A percentile compares a stretch with the other conserved stretches of the same genome.
phyloP scores from a whole-genome alignment of 306 rosid species.

The Biancaea sappan region DNA sequence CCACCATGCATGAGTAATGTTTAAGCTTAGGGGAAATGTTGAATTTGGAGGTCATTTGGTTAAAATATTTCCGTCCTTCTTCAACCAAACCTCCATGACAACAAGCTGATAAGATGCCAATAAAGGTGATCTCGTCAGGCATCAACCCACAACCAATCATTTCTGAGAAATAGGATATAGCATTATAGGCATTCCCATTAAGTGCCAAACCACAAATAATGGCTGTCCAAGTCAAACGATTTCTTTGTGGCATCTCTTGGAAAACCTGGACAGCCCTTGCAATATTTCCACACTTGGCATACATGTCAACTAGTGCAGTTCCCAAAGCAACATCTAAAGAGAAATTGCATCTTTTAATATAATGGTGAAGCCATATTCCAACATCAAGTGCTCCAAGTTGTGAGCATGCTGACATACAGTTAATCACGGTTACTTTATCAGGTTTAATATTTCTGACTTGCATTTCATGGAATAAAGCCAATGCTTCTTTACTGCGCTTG shows the following conservation, averaged over 20 bases:
- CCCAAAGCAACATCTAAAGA: constrained; percentile 64
- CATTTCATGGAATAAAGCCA: constrained; percentile 83
- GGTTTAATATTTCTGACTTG: constrained; percentile 61
- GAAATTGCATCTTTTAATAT: constrained; percentile 53
- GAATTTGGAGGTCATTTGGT: constrained; percentile 56
- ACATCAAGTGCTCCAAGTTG: constrained; percentile 80
- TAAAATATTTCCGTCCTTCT: constrained; percentile 67
- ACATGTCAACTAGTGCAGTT: constrained; percentile 86
- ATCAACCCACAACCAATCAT: constrained; percentile 63
- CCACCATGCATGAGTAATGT: constrained; percentile 87
- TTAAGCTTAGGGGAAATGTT: constrained; percentile 56
- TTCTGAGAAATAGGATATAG: constrained; percentile 60
- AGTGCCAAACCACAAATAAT: constrained; percentile 75
- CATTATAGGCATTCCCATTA: constrained; percentile 66
- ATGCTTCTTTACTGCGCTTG: constrained; percentile 70
- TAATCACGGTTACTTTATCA: constrained; percentile 66
- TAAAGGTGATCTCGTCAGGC: constrained; percentile 84
- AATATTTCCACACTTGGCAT: constrained; percentile 82
- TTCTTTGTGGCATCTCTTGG: constrained; percentile 61
- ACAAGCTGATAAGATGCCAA: constrained; percentile 86
- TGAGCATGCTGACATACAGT: constrained; percentile 81
- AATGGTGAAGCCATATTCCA: constrained; percentile 84
- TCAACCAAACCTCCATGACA: constrained; percentile 86
- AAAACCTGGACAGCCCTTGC: constrained; percentile 71
- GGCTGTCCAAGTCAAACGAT: constrained; percentile 87